Percentiles rank a stretch among this genome's conserved stretches.
Evolutionary conservation across 75 land plant genomes (phyloP).

Genomic region (Pinus tabuliformis): DNA sequence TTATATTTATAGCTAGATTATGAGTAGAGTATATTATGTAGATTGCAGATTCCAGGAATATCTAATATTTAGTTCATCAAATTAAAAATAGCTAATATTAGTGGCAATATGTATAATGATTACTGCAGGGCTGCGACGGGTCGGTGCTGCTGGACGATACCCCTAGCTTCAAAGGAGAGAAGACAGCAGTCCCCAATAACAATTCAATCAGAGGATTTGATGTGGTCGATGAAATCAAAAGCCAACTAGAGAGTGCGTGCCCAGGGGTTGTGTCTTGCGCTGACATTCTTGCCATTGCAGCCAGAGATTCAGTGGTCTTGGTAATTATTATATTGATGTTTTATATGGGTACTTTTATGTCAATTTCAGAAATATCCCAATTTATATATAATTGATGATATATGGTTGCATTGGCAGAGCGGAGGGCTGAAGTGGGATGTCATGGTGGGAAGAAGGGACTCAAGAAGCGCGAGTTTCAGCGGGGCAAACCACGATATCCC

Average conservation of each 20-base stretch:
- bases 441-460: constrained; percentile 36
- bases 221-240: constrained; percentile 23
- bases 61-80: too few relatives aligned
- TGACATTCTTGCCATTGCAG: constrained; percentile 32
- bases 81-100: too few relatives aligned
- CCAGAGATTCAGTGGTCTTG: constrained; percentile 21
- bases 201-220: constrained; percentile 23
- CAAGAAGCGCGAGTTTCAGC: constrained; percentile 17
- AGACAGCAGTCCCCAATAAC: constrained; percentile 23
- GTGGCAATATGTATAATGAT: too few relatives aligned
- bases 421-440: constrained; percentile 41
- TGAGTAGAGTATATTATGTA: background rate
- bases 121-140: constrained; percentile 29
- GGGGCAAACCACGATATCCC: constrained; percentile 27
- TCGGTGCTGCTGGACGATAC: constrained; percentile 25
- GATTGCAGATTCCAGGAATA: too few relatives aligned
- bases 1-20: background rate
- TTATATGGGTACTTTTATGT: background rate
- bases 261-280: constrained; percentile 30
- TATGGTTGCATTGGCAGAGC: too few relatives aligned
- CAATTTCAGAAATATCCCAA: too few relatives aligned
- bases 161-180: constrained; percentile 18
- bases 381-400: too few relatives aligned
- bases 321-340: background rate
- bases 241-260: constrained; percentile 18